Base-by-base conservation (phyloP, 495 filamentous ascomycete genomes). In the Lophiotrema nucula region DNA sequence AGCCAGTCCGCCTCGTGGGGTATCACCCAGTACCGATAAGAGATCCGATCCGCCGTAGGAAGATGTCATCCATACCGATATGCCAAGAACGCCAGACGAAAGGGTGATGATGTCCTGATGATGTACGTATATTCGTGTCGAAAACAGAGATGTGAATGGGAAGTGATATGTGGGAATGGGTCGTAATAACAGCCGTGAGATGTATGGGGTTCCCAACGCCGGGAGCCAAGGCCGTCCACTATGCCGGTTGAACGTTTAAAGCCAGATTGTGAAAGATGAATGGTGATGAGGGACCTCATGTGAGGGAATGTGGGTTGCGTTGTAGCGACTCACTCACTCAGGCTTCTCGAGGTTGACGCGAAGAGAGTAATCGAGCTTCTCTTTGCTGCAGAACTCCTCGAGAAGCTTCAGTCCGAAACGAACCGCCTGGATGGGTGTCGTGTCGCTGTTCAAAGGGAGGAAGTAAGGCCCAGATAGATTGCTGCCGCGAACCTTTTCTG, bases 381-480 rank as follows among this genome's bases (percentile, higher is more conserved):
- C 53, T 10, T 57, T 58, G 18, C 54, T 50, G 39, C 43, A 41
- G 47, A 42, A 58, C 45, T 66, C 63, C 3, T 28, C 23, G 24
- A 66, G 53, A 19, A 62, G 47, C 37, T 39, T 42, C 16, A 62
- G 24, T 8, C 58, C 63, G 47, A 66, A 66, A 12, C 63, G 47
- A 4, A 66, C 63, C 12, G 53, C 53, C 41, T 66, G 63, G 37
- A 66, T 53, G 2, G 63, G 63, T 2, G 58, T 58, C 1, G 58
- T 66, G 27, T 56, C 58, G 19, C 13, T 43, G 10, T 21, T 15
- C 19, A 66, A 42, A 6, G 63, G 63, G 1, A 66, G 63, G 18
- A 54, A 62, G 28, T 58, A 66, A 0, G 63, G 58, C 12, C 63
- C 63, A 3, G 41, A 47, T 2, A 66, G 53, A 22, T 55, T 49